These are phyloP conservation scores for Fusarium napiforme DNA, from an alignment of 2,329 filamentous ascomycete species.

Conservation along the genomic window DNA sequence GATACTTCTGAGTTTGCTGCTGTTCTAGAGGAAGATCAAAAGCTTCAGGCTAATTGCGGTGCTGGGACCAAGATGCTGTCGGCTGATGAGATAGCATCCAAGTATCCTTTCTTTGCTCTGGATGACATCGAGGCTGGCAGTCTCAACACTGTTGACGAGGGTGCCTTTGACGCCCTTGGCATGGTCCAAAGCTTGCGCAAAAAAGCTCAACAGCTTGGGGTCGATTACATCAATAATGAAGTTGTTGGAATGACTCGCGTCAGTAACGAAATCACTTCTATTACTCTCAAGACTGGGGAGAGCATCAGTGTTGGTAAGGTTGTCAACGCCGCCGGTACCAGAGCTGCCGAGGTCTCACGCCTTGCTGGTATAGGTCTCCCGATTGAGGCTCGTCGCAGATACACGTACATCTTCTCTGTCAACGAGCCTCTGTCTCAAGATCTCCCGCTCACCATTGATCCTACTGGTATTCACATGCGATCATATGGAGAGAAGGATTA, in stretches of 20 bases:
- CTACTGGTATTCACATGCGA: slow-evolving; percentile 21
- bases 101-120: slow-evolving; percentile 11
- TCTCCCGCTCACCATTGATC: slow-evolving; percentile 16
- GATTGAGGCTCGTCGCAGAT: slow-evolving; percentile 16
- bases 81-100: slow-evolving; percentile 1
- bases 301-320: neutral
- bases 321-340: slow-evolving; percentile 12
- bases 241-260: neutral
- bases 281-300: slow-evolving; percentile 17
- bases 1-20: slow-evolving; percentile 1
- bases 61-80: slow-evolving; percentile 14
- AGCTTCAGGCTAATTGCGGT: slow-evolving; percentile 8
- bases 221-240: slow-evolving; percentile 21
- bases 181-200: slow-evolving; percentile 8
- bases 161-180: slow-evolving; percentile 16
- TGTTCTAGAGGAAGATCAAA: slow-evolving; percentile 3
- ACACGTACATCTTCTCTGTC: slow-evolving; percentile 20
- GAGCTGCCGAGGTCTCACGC: neutral
- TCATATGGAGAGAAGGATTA: slow-evolving; percentile 16
- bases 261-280: neutral
- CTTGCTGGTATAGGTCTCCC: slow-evolving; percentile 10
- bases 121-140: slow-evolving; percentile 12
- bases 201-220: neutral
- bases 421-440: slow-evolving; percentile 16
- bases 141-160: slow-evolving; percentile 18